These are phyloP conservation scores for Triadica sebifera DNA, from an alignment of 345 rosid genomes.

Conservation along the genomic window DNA sequence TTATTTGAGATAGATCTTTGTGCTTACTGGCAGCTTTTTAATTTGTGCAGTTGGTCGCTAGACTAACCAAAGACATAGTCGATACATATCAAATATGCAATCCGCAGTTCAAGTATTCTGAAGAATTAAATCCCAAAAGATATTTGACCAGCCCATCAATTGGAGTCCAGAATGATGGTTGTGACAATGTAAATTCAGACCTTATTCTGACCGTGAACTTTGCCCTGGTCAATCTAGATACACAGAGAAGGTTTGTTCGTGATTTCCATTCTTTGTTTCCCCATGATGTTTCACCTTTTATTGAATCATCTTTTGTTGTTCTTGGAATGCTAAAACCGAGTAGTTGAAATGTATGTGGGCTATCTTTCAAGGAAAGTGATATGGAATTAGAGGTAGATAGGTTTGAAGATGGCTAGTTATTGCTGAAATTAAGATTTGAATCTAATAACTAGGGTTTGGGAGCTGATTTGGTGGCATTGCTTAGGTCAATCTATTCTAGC, in stretches of 20 bases:
- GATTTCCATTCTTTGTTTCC: conserved; percentile 7
- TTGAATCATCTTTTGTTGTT: conserved; percentile 8
- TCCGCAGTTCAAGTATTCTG: conserved; percentile 83
- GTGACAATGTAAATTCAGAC: conserved; percentile 91
- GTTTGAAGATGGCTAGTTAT: not conserved
- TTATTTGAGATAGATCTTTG: conserved; percentile 19
- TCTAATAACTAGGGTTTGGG: not conserved
- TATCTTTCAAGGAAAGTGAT: not conserved
- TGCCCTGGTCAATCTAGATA: conserved; percentile 62
- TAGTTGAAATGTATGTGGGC: not conserved
- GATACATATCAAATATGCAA: conserved; percentile 88
- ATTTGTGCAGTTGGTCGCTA: conserved; percentile 69
- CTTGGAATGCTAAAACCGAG: not conserved
- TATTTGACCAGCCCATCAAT: conserved; percentile 91
- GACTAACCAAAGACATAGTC: conserved; percentile 81
- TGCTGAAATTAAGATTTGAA: not conserved
- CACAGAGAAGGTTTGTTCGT: conserved; percentile 72
- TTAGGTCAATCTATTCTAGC: not conserved
- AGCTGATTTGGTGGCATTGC: not conserved
- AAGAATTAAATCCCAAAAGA: conserved; percentile 91
- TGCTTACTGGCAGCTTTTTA: conserved; percentile 26
- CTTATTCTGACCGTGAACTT: conserved; percentile 84
- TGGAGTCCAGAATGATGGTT: conserved; percentile 92
- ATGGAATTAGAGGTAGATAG: not conserved
- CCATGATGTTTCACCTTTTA: conserved; percentile 6